Percentiles rank a stretch among this genome's conserved stretches.
Evolutionary conservation across 2,329 filamentous ascomycete genomes (phyloP).

Genomic region (Clonostachys sp.): DNA sequence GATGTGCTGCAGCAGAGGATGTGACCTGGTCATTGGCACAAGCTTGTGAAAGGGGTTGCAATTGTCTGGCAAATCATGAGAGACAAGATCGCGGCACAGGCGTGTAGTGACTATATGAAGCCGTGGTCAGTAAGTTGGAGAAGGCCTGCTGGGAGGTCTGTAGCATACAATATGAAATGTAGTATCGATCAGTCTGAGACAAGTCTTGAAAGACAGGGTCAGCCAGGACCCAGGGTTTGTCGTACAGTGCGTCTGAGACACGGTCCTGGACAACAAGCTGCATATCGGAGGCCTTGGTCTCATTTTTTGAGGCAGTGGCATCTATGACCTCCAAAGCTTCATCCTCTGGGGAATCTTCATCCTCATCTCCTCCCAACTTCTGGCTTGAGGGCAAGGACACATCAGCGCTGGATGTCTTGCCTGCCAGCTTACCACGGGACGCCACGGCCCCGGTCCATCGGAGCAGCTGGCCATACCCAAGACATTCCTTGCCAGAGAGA

Average conservation of each 20-base stretch:
- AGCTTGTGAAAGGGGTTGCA: constrained; percentile 40
- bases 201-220: constrained; percentile 48
- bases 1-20: constrained; percentile 38
- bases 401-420: constrained; percentile 28
- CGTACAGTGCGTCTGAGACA: not conserved
- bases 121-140: not conserved
- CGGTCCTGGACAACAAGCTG: constrained; percentile 15
- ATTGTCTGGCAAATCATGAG: constrained; percentile 32
- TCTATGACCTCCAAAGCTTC: too few species aligned
- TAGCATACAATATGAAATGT: constrained; percentile 33
- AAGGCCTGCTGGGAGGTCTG: constrained; percentile 3
- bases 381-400: not conserved
- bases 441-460: constrained; percentile 45
- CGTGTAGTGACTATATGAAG: constrained; percentile 34
- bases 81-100: constrained; percentile 48
- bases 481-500: constrained; percentile 41
- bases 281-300: constrained; percentile 5
- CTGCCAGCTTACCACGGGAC: constrained; percentile 33
- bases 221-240: constrained; percentile 28
- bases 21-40: constrained; percentile 31
- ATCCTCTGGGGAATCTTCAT: not conserved
- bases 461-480: constrained; percentile 48
- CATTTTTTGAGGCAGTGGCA: not conserved
- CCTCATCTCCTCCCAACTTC: not conserved
- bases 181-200: constrained; percentile 36